phyloP scores from a whole-genome alignment of 805 yeast species.

The Ogataea methanolica region DNA sequence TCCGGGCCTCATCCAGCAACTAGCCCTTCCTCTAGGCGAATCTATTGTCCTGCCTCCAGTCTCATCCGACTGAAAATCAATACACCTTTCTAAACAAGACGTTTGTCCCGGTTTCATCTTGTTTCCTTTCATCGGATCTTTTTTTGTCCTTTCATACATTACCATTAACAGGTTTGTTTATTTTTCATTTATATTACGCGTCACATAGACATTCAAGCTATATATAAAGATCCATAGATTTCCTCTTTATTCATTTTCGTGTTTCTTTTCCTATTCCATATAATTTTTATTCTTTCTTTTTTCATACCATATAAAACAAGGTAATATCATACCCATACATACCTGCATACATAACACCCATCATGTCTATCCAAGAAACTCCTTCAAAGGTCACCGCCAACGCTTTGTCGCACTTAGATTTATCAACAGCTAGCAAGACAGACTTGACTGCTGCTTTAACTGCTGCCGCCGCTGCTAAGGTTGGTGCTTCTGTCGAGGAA shows the following conservation, averaged over 20 bases:
- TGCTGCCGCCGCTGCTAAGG: slow-evolving; percentile 36
- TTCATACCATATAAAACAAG: not conserved
- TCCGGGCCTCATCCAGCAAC: too few species aligned
- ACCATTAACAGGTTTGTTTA: not conserved
- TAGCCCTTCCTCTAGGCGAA: too few species aligned
- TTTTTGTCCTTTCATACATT: not conserved
- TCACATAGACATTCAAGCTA: not conserved
- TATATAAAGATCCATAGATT: not conserved
- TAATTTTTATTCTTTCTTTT: not conserved
- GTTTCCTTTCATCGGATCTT: too few species aligned
- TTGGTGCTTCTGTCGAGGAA: slow-evolving; percentile 17
- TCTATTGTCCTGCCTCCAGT: too few species aligned
- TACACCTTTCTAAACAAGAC: too few species aligned
- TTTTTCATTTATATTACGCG: not conserved
- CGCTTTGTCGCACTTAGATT: slow-evolving; percentile 49
- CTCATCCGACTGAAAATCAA: too few species aligned
- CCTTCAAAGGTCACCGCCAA: slow-evolving; percentile 63
- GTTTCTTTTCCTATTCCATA: not conserved
- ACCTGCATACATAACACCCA: not conserved
- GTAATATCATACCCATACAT: not conserved
- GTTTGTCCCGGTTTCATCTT: too few species aligned
- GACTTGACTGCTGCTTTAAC: slow-evolving; percentile 38
- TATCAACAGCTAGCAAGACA: slow-evolving; percentile 36
- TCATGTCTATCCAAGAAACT: slow-evolving; percentile 59
- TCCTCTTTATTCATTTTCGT: not conserved